A percentile compares a stretch with the other conserved stretches of the same genome.
Conservation (phyloP, 2,329 filamentous ascomycete genomes). For the Didymella lethalis region DNA sequence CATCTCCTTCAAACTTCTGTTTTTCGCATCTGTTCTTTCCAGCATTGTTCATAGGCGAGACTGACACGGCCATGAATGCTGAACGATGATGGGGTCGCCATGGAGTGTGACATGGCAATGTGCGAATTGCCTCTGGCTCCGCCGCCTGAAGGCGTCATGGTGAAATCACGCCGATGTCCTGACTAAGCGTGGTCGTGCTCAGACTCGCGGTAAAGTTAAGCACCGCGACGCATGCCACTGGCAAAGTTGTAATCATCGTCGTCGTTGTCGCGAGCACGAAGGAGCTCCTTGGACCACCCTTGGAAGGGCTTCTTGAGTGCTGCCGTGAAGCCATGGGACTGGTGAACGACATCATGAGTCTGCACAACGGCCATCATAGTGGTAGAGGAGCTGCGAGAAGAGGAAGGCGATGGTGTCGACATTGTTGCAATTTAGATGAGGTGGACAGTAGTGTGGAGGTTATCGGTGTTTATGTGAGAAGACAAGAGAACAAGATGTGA, state of each 20-base stretch:
- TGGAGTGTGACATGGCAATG: conserved; percentile 58
- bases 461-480: neutral
- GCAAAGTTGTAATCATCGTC: conserved; percentile 51
- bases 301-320: conserved; percentile 47
- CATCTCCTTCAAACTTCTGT: neutral
- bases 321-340: conserved; percentile 21
- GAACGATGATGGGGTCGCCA: conserved; percentile 54
- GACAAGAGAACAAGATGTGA: neutral
- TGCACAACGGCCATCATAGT: conserved; percentile 9
- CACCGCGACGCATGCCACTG: conserved; percentile 32
- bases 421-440: neutral
- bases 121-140: conserved; percentile 49
- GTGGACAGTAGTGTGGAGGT: neutral
- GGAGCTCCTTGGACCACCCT: conserved; percentile 45
- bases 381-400: conserved; percentile 17
- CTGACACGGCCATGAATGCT: conserved; percentile 54
- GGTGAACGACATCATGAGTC: neutral
- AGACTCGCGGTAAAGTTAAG: conserved; percentile 19
- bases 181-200: neutral
- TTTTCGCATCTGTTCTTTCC: neutral
- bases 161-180: conserved; percentile 36
- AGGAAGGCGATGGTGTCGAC: conserved; percentile 14
- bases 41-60: too few relatives aligned
- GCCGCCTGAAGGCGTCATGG: conserved; percentile 43
- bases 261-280: conserved; percentile 42